Percentiles rank a stretch among this genome's conserved stretches.
Conservation (phyloP, 2,329 filamentous ascomycete genomes). For the Arthroderma sp. region DNA sequence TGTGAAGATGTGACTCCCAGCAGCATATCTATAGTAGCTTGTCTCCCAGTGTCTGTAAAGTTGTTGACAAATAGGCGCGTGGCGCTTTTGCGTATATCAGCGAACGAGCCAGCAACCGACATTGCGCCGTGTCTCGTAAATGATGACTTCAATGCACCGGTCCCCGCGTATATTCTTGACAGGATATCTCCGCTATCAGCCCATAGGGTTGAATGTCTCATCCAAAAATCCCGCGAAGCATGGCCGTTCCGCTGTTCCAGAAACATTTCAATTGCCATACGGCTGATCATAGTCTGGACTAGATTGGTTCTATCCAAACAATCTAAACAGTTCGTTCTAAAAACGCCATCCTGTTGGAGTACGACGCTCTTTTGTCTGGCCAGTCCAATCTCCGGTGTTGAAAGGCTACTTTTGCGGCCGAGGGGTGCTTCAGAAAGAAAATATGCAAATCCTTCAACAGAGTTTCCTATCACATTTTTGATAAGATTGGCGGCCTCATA, state of each 20-base stretch:
- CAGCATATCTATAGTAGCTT: constrained; percentile 89
- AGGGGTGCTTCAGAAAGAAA: constrained; percentile 62
- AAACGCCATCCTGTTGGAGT: constrained; percentile 87
- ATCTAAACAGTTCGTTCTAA: constrained; percentile 90
- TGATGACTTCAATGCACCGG: constrained; percentile 86
- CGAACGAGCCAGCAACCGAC: constrained; percentile 82
- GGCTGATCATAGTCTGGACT: constrained; percentile 89
- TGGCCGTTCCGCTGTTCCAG: constrained; percentile 58
- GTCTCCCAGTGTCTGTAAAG: constrained; percentile 82
- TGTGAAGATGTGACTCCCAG: constrained; percentile 78
- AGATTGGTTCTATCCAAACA: constrained; percentile 93
- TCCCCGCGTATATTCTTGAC: constrained; percentile 92
- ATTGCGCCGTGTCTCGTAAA: constrained; percentile 93
- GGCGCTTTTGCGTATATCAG: constrained; percentile 90
- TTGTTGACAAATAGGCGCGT: constrained; percentile 96
- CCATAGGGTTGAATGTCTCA: constrained; percentile 85
- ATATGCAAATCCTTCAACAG: constrained; percentile 82
- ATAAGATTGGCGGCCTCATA: constrained; percentile 89
- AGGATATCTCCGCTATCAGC: constrained; percentile 92
- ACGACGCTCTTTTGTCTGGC: constrained; percentile 43
- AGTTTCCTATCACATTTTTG: constrained; percentile 61
- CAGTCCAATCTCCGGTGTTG: background rate
- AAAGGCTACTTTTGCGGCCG: constrained; percentile 18
- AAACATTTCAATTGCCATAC: constrained; percentile 82
- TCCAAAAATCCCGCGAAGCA: constrained; percentile 73